phyloP scores from a whole-genome alignment of 805 yeast genomes.

The Grigorovia jiainica region DNA sequence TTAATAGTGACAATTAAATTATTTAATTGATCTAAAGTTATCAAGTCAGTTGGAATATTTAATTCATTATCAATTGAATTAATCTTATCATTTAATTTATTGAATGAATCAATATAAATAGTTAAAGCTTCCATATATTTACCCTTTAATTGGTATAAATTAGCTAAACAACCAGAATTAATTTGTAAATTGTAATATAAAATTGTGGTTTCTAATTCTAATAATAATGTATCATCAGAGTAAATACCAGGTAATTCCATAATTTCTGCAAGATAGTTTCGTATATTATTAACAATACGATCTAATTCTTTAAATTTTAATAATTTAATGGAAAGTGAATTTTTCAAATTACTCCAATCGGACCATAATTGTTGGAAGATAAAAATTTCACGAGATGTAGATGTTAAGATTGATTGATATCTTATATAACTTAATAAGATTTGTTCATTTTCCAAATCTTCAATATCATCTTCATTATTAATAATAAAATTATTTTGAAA shows the following conservation, averaged over 20 bases:
- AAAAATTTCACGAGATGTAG: slow-evolving; percentile 61
- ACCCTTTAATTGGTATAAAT: slow-evolving; percentile 21
- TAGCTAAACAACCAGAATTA: slow-evolving; percentile 21
- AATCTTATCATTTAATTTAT: slow-evolving; percentile 10
- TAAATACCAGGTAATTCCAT: slow-evolving; percentile 87
- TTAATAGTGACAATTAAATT: slow-evolving; percentile 39
- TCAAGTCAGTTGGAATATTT: slow-evolving; percentile 14
- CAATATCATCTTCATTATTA: slow-evolving; percentile 34
- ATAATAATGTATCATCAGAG: slow-evolving; percentile 62
- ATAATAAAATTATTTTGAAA: slow-evolving; percentile 48
- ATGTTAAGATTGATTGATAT: slow-evolving; percentile 54
- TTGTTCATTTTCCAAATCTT: slow-evolving; percentile 59
- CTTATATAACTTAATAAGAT: slow-evolving; percentile 67
- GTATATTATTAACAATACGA: slow-evolving; percentile 34
- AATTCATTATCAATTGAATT: slow-evolving; percentile 4
- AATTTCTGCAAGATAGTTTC: slow-evolving; percentile 46
- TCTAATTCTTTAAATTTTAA: slow-evolving; percentile 27
- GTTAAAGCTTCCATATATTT: slow-evolving; percentile 25
- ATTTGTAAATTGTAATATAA: slow-evolving; percentile 15
- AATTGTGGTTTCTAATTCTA: slow-evolving; percentile 19
- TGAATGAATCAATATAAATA: slow-evolving; percentile 19
- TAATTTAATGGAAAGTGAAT: slow-evolving; percentile 19
- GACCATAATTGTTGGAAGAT: slow-evolving; percentile 32
- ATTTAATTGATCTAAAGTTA: slow-evolving; percentile 35
- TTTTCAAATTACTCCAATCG: slow-evolving; percentile 19